Percentiles rank a stretch among this genome's conserved stretches.
Conservation (phyloP, 2,329 filamentous ascomycete species). For the Pseudofabraea citricarpa region DNA sequence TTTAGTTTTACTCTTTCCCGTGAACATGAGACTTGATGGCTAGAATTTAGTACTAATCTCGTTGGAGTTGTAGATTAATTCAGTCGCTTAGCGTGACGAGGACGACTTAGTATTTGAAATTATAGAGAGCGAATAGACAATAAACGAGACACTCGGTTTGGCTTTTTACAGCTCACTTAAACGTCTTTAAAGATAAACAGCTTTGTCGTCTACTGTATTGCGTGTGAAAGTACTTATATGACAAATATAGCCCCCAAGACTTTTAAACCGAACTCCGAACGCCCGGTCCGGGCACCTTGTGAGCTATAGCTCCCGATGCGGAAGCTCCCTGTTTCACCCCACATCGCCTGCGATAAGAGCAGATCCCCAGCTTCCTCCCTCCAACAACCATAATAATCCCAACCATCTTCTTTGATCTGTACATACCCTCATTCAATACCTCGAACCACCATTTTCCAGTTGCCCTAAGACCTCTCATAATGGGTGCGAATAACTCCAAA, state of each 20-base stretch:
- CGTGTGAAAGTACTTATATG: neutral
- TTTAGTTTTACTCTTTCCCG: too few species aligned
- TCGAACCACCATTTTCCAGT: neutral
- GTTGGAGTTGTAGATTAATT: too few species aligned
- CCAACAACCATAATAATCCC: neutral
- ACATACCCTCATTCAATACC: neutral
- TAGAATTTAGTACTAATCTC: too few species aligned
- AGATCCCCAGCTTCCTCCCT: neutral
- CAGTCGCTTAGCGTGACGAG: too few species aligned
- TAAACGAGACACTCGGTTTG: too few species aligned
- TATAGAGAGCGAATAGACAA: neutral
- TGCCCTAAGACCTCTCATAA: constrained; percentile 5
- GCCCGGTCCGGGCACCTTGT: neutral
- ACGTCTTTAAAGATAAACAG: too few species aligned
- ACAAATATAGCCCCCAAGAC: neutral
- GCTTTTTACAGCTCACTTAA: too few species aligned
- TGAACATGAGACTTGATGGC: too few species aligned
- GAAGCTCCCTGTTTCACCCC: neutral
- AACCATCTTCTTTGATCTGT: constrained; percentile 4
- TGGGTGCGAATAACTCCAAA: constrained; percentile 24
- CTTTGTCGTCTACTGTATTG: neutral
- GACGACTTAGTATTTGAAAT: too few species aligned
- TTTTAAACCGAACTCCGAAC: too few species aligned
- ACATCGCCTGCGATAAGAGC: neutral
- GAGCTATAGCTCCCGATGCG: neutral